phyloP scores from a whole-genome alignment of 345 rosid species.

The Syzygium grande region DNA sequence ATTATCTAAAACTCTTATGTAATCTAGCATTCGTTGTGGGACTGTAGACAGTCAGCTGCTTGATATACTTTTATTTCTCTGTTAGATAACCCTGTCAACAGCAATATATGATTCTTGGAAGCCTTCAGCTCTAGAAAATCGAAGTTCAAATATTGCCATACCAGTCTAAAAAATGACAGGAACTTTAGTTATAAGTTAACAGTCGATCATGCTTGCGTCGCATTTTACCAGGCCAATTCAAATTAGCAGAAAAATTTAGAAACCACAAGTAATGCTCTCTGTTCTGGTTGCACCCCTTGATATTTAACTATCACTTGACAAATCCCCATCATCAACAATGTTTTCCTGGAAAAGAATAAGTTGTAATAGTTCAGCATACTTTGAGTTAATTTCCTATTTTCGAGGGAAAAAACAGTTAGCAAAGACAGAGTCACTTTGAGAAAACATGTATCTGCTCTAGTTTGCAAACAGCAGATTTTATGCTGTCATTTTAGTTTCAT shows the following conservation, averaged over 20 bases:
- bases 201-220: not conserved
- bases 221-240: not conserved
- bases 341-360: not conserved
- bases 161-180: not conserved
- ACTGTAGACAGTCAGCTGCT: not conserved
- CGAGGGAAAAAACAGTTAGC: not conserved
- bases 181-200: not conserved
- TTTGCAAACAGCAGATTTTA: not conserved
- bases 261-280: not conserved
- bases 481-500: not conserved
- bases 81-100: not conserved
- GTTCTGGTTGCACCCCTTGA: not conserved
- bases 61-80: not conserved
- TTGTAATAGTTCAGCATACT: not conserved
- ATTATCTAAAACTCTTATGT: not conserved
- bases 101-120: not conserved
- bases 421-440: not conserved
- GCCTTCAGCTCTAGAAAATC: not conserved
- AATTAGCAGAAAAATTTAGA: not conserved
- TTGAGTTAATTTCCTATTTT: not conserved
- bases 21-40: not conserved
- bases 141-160: not conserved
- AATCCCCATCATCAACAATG: not conserved
- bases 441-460: not conserved
- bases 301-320: not conserved